phyloP scores from a whole-genome alignment of 2,329 filamentous ascomycete species.

The Fusarium goolgardi region DNA sequence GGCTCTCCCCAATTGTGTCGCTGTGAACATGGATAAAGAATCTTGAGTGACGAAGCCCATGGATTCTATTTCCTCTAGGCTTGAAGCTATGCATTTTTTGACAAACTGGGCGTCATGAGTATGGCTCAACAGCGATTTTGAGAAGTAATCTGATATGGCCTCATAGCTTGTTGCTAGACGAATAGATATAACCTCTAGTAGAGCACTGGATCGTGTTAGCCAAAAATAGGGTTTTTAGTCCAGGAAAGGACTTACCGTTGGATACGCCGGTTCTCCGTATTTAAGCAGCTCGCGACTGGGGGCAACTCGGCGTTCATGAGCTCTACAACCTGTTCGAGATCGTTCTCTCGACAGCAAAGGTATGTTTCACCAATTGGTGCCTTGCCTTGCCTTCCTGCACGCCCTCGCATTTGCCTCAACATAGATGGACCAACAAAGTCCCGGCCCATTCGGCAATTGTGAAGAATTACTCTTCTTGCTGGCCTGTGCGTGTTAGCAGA shows the following conservation, averaged over 20 bases:
- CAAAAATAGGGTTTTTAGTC: not conserved
- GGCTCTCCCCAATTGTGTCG: conserved; percentile 75
- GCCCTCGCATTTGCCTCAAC: conserved; percentile 83
- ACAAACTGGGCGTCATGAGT: conserved; percentile 64
- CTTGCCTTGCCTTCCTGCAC: conserved; percentile 82
- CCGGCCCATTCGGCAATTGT: conserved; percentile 79
- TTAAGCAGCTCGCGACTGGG: conserved; percentile 74
- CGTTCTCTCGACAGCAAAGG: conserved; percentile 75
- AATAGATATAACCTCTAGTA: conserved; percentile 77
- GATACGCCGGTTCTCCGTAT: conserved; percentile 73
- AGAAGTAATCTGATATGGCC: conserved; percentile 75
- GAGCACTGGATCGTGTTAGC: conserved; percentile 61
- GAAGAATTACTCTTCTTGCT: conserved; percentile 78
- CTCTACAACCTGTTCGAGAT: conserved; percentile 76
- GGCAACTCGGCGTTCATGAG: conserved; percentile 80
- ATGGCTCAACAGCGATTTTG: conserved; percentile 73
- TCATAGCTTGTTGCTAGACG: conserved; percentile 73
- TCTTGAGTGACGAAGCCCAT: conserved; percentile 67
- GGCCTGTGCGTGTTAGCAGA: conserved; percentile 52
- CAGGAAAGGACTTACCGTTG: conserved; percentile 62
- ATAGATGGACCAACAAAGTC: conserved; percentile 82
- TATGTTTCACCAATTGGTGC: conserved; percentile 82
- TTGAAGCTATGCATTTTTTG: conserved; percentile 65
- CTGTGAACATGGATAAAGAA: conserved; percentile 63
- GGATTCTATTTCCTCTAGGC: conserved; percentile 67